phyloP scores from a whole-genome alignment of 768 basidiomycete genomes.

The Calvatia gigantea region DNA sequence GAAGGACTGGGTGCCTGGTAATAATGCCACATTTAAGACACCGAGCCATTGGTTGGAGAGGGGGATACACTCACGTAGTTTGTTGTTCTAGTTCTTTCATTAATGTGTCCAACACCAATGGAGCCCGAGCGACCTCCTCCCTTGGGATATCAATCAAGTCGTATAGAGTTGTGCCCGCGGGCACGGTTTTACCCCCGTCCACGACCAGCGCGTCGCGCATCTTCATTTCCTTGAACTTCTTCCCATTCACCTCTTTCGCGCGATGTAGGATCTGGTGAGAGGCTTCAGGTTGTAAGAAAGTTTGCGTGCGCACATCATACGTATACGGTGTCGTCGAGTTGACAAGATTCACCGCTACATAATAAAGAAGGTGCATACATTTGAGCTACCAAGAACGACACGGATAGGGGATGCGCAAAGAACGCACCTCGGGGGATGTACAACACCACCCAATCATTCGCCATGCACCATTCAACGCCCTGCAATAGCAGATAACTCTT shows the following conservation, averaged over 20 bases:
- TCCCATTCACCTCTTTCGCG: constrained; percentile 55
- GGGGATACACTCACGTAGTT: constrained; percentile 44
- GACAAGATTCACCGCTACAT: constrained; percentile 45
- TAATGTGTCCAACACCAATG: constrained; percentile 53
- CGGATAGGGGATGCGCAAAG: background rate
- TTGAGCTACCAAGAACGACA: background rate
- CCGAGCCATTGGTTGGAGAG: background rate
- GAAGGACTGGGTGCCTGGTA: constrained; percentile 66
- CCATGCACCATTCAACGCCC: constrained; percentile 61
- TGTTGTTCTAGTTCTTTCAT: constrained; percentile 64
- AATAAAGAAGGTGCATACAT: background rate
- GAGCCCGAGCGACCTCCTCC: constrained; percentile 42
- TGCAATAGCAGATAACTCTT: constrained; percentile 82
- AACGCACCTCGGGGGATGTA: constrained; percentile 77
- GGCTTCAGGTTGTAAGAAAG: constrained; percentile 69
- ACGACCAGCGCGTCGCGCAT: constrained; percentile 40
- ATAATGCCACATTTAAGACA: background rate
- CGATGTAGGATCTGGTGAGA: constrained; percentile 63
- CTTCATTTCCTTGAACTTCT: constrained; percentile 37
- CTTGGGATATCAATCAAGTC: constrained; percentile 58
- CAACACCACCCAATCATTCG: constrained; percentile 74
- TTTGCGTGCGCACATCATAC: constrained; percentile 74
- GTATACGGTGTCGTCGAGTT: constrained; percentile 70
- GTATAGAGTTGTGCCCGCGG: constrained; percentile 44
- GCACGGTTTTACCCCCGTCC: constrained; percentile 48